Base-by-base conservation (phyloP, 352 stramenopile species). In the Vaucheria bursata region DNA sequence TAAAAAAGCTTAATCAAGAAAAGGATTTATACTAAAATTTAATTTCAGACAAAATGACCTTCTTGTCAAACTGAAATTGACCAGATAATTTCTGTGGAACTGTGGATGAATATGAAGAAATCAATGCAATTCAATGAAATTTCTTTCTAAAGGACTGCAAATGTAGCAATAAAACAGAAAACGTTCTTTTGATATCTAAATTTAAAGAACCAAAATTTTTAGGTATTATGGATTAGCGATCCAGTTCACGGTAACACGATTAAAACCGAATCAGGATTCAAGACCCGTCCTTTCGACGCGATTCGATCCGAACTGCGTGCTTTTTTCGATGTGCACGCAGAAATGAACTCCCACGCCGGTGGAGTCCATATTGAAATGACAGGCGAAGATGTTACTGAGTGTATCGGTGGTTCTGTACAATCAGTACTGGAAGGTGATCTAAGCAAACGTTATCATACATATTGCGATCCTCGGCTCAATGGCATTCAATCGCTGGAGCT, bases 311-410 rank as follows among this genome's bases (percentile, higher is more conserved):
- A 99, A 87, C 86, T 99, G 66, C 89, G 93, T 79, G 91, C 95
- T 71, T 98, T 97, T 84, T 93, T 99, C 85, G 94, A 98, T 87
- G 95, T 98, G 39, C 96, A 99, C 85, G 90, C 93, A 39, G 88
- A 93, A 74, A 91, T 96, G 85, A 94, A 94, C 74, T 95, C 89
- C 50, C 89, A 90, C 73, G 89, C 97, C 32, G 95, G 94, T 38
- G 95, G 92, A 36, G 91, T 97, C 45, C 89, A 98, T 84, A 91
- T 98, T 82, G 95, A 98, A 84, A 94, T 98, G 86, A 98, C 95
- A 29, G 95, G 95, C 53, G 93, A 98, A 83, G 96, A 98, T 88
- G 96, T 99, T 36, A 98, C 95, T 0, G 96, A 99, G 87, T 99
- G 96, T 86, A 97, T 96, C 72, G 96, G 96, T 72, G 96, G 96